These are phyloP conservation scores for Globisporangium sylvaticum DNA, from an alignment of 352 stramenopile genomes.

Conservation along the genomic window DNA sequence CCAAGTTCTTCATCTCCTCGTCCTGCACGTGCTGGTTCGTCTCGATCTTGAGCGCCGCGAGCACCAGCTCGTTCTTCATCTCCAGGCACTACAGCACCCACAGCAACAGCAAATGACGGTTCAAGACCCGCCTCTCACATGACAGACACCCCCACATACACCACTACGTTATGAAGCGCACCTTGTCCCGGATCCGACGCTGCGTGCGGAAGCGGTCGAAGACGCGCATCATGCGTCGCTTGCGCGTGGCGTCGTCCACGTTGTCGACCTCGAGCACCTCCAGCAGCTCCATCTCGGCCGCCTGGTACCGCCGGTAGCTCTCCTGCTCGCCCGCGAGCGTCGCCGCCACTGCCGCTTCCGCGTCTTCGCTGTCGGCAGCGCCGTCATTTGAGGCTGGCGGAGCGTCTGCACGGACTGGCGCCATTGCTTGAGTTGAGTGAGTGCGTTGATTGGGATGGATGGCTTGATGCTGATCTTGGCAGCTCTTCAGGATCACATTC, in stretches of 20 bases:
- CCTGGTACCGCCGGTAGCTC: slow-evolving; percentile 31
- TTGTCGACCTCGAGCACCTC: slow-evolving; percentile 43
- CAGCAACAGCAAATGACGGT: neutral
- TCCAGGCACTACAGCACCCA: slow-evolving; percentile 33
- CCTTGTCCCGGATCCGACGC: slow-evolving; percentile 58
- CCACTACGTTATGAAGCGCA: neutral
- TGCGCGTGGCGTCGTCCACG: slow-evolving; percentile 45
- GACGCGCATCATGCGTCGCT: slow-evolving; percentile 53
- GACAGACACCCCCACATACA: neutral
- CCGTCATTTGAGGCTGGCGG: neutral
- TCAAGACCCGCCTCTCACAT: neutral
- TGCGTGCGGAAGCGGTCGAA: slow-evolving; percentile 64
- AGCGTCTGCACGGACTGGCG: neutral
- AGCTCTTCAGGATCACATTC: too few relatives aligned
- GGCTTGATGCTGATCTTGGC: neutral
- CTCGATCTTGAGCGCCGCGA: slow-evolving; percentile 49
- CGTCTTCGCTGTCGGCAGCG: neutral
- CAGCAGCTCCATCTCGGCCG: slow-evolving; percentile 45
- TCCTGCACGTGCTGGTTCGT: slow-evolving; percentile 58
- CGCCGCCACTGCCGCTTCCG: too few relatives aligned
- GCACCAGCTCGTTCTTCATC: slow-evolving; percentile 69
- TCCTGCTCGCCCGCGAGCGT: slow-evolving; percentile 24
- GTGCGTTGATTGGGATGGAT: too few relatives aligned
- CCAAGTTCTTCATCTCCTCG: slow-evolving; percentile 65
- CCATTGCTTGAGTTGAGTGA: too few relatives aligned